phyloP scores from a whole-genome alignment of 2,329 filamentous ascomycete genomes.

The Nemania diffusa region DNA sequence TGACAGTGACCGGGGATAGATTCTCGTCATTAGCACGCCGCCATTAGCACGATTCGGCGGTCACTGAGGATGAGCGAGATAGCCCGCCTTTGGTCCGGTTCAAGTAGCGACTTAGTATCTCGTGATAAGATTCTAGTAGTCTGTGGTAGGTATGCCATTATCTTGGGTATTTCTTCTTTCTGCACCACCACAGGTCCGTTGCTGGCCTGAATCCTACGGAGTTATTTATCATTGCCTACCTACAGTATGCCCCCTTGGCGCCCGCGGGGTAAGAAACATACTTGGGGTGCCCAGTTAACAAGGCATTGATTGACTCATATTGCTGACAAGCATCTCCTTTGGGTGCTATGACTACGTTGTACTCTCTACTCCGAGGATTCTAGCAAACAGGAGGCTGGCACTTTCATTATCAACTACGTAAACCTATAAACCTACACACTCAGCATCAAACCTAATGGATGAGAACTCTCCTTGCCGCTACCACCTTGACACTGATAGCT shows the following conservation, averaged over 20 bases:
- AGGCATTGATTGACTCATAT: slow-evolving; percentile 2
- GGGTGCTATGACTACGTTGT: not conserved
- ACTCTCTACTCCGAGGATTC: not conserved
- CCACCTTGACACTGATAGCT: slow-evolving; percentile 22
- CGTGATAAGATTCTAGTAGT: no score
- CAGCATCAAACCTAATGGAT: slow-evolving; percentile 15
- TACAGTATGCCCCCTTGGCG: slow-evolving; percentile 18
- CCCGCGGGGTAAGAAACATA: slow-evolving; percentile 30
- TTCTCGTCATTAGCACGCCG: slow-evolving; percentile 4
- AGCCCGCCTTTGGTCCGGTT: not conserved
- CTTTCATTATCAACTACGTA: not conserved
- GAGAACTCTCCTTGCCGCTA: slow-evolving; percentile 22
- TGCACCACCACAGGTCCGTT: no score
- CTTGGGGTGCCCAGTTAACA: not conserved
- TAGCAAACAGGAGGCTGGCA: not conserved
- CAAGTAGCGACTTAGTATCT: not conserved
- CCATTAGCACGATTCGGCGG: not conserved
- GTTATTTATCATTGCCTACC: no score
- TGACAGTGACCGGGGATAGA: slow-evolving; percentile 4
- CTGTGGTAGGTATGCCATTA: no score
- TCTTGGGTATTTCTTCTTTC: slow-evolving; percentile 7
- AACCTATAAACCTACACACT: not conserved
- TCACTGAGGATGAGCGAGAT: slow-evolving; percentile 9
- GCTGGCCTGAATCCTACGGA: slow-evolving; percentile 13
- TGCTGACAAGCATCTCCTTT: not conserved